Evolutionary conservation across 176 grass and related monocot species (phyloP).

Genomic region (Oryza longistaminata): DNA sequence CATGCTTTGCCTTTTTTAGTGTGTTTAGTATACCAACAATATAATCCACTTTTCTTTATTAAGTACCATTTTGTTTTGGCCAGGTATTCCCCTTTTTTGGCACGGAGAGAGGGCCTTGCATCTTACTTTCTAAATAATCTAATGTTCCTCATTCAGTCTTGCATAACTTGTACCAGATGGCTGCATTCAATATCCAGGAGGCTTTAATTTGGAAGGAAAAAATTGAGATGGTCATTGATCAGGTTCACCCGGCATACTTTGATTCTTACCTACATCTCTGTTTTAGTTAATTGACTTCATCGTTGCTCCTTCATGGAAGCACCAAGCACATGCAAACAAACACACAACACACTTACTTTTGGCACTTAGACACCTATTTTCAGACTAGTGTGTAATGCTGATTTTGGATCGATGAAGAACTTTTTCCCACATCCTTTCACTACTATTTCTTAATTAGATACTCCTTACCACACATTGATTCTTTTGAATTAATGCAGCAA

Average conservation of each 20-base stretch:
- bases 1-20: not conserved
- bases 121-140: not conserved
- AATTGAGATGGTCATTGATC: slow-evolving; percentile 94
- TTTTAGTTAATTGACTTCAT: not conserved
- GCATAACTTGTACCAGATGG: slow-evolving; percentile 64
- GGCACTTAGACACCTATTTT: not conserved
- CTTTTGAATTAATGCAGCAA: slow-evolving; percentile 47
- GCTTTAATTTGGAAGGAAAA: slow-evolving; percentile 96
- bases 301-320: not conserved
- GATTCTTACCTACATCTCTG: not conserved
- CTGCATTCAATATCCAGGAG: slow-evolving; percentile 97
- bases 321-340: not conserved
- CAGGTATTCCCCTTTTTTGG: not conserved
- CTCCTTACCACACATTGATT: slow-evolving; percentile 13
- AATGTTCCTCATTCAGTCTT: not conserved
- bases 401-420: not conserved
- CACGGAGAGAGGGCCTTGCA: not conserved
- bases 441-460: not conserved
- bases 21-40: not conserved
- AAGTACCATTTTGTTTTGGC: not conserved
- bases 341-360: not conserved
- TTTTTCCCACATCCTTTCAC: not conserved
- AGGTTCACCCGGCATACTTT: slow-evolving; percentile 51
- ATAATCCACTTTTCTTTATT: not conserved
- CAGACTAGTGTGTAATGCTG: not conserved